Evolutionary conservation across 768 basidiomycete genomes (phyloP).

Genomic region (Termitomyces sp.): DNA sequence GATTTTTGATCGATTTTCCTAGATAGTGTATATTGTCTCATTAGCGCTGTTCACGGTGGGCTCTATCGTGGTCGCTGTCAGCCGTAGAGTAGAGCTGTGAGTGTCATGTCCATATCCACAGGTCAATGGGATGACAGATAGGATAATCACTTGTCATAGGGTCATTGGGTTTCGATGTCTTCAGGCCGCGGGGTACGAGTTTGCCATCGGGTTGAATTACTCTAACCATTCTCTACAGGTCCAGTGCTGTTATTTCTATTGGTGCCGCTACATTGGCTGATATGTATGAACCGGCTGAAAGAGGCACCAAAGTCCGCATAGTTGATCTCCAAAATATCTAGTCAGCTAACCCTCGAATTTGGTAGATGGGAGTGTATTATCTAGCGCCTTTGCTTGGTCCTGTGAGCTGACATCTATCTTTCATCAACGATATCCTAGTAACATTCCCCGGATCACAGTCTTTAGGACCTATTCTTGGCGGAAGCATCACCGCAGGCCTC

Average conservation of each 20-base stretch:
- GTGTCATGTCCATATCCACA: conserved; percentile 9
- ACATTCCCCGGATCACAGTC: conserved; percentile 21
- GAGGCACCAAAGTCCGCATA: conserved; percentile 55
- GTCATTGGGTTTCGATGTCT: conserved; percentile 67
- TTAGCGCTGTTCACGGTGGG: conserved; percentile 49
- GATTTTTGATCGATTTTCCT: neutral
- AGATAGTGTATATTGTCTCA: conserved; percentile 53
- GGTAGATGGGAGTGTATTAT: conserved; percentile 73
- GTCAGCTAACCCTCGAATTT: neutral
- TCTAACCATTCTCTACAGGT: conserved; percentile 4
- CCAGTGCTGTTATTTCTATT: conserved; percentile 34
- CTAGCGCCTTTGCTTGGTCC: conserved; percentile 76
- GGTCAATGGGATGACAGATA: neutral
- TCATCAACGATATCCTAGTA: neutral
- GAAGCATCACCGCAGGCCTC: conserved; percentile 58
- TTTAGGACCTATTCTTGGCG: conserved; percentile 71
- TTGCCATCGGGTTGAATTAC: neutral
- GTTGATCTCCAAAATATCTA: neutral
- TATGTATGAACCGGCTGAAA: conserved; percentile 68
- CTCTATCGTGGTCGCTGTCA: conserved; percentile 51
- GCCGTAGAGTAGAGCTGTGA: conserved; percentile 45
- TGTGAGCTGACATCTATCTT: conserved; percentile 20
- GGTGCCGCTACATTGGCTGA: conserved; percentile 79
- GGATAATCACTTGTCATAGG: conserved; percentile 14
- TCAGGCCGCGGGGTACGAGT: conserved; percentile 58